These are phyloP conservation scores for Oropetium thomaeum DNA, from an alignment of 176 grass and related monocot species.

Conservation along the genomic window DNA sequence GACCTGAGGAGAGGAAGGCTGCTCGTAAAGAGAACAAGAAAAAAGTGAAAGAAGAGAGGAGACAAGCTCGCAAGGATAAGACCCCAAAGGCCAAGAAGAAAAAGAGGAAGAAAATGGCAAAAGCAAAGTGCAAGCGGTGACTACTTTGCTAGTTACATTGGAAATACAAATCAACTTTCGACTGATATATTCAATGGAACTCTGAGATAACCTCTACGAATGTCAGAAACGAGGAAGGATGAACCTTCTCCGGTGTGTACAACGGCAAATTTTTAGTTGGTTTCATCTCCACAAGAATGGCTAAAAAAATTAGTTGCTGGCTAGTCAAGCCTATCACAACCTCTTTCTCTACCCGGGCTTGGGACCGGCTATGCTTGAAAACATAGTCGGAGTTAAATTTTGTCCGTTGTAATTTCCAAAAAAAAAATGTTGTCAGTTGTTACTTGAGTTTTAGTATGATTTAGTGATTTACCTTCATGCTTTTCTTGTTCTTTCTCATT, in stretches of 20 bases:
- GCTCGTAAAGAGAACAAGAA: conserved; percentile 87
- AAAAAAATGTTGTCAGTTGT: too few species aligned
- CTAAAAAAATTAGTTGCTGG: too few species aligned
- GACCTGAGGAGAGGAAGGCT: conserved; percentile 64
- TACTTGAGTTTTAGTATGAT: background rate
- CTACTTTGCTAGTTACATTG: background rate
- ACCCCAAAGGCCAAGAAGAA: conserved; percentile 83
- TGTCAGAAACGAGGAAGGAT: too few species aligned
- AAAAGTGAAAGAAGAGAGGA: conserved; percentile 91
- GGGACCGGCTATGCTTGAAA: too few species aligned
- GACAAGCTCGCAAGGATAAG: conserved; percentile 70
- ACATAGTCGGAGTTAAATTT: too few species aligned
- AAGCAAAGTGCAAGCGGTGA: conserved; percentile 80
- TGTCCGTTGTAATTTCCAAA: too few species aligned
- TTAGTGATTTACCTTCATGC: background rate
- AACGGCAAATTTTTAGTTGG: too few species aligned
- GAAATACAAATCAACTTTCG: background rate
- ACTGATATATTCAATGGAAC: background rate
- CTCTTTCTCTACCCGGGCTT: too few species aligned
- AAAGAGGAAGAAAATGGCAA: conserved; percentile 88
- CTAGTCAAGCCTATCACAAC: too few species aligned
- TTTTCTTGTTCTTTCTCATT: background rate
- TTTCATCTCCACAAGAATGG: too few species aligned
- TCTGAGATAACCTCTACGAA: too few species aligned
- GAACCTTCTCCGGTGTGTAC: too few species aligned